Base-by-base conservation (phyloP, 345 rosid genomes). In the Sisymbrium altissimum region DNA sequence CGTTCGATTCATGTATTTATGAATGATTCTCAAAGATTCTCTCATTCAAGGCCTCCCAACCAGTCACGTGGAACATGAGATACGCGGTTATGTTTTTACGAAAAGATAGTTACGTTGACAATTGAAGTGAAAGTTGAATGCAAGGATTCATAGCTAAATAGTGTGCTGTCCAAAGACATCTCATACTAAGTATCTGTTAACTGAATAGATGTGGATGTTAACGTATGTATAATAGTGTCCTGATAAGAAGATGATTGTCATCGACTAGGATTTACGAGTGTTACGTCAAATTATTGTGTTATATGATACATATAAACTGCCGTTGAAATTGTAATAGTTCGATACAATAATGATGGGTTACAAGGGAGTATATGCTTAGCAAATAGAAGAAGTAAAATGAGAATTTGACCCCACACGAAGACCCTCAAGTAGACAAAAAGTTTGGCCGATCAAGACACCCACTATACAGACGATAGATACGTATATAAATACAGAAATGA, bases 401-500 rank as follows among this genome's bases (percentile, higher is more conserved):
- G 52, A 61, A 56, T 68, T 54, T 25, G 80, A 55, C 71, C 64
- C 66, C 59, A 70, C 52, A 66, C 59, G 52, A 56, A 76, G 45
- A 56, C 61, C 9, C 38, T 64, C 66, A 21, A 39, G 44, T 50
- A 46, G 76, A 77, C 72, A 77, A 77, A 64, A 39, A 61, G 80
- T 76, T 70, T 70, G 66, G 75, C 66, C 66, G 66, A 70, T 54
- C 70, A 44, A 69, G 70, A 44, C 64, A 61, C 25, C 48, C 33
- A 62, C 25, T 27, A 39, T 53, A 25, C 18, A 76, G 43, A 61
- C n/a, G 38, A 67, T 68, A 43, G 12, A 44, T 43, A 61, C 65
- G 13, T 18, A 57, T 19, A 56, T 46, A 55, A 64, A 76, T 64
- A 44, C 54, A 76, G 53, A 53, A 52, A 41, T 53, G 64, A 75